Percentiles rank a stretch among this genome's conserved stretches.
These are phyloP conservation scores for Hansenula sp. DNA, from an alignment of 1,139 yeast species.

Conservation along the genomic window DNA sequence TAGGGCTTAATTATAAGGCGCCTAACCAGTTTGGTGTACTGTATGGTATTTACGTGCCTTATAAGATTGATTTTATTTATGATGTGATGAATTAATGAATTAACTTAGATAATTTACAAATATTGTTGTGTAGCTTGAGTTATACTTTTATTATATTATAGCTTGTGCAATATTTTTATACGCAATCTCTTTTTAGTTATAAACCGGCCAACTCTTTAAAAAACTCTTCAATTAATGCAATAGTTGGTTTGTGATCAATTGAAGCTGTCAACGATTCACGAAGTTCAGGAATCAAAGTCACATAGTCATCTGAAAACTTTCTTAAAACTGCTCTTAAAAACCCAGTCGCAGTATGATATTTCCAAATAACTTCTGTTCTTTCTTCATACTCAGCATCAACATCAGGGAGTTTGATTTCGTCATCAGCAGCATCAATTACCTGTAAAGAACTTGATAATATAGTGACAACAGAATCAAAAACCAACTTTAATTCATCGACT, in stretches of 20 bases:
- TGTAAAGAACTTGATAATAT: conserved; percentile 30
- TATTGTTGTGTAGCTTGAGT: too few relatives aligned
- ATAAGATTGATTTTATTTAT: too few relatives aligned
- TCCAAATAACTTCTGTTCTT: conserved; percentile 28
- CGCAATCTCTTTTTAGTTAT: too few relatives aligned
- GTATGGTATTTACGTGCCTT: too few relatives aligned
- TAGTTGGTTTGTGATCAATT: conserved; percentile 26
- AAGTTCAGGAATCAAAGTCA: conserved; percentile 21
- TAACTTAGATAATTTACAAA: too few relatives aligned
- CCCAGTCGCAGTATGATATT: conserved; percentile 29
- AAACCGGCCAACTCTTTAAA: conserved; percentile 27
- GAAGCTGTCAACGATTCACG: conserved; percentile 18
- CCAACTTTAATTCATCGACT: conserved; percentile 24
- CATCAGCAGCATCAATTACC: conserved; percentile 26
- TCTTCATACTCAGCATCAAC: conserved; percentile 18
- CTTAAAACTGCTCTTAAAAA: conserved; percentile 34
- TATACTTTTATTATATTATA: too few relatives aligned
- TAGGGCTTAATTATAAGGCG: too few relatives aligned
- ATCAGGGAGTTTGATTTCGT: conserved; percentile 24
- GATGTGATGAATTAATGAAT: too few relatives aligned
- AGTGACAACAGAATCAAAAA: conserved; percentile 36
- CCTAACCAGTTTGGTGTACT: too few relatives aligned
- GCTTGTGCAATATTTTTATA: too few relatives aligned
- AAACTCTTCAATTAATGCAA: conserved; percentile 25
- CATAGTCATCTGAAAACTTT: conserved; percentile 31